phyloP scores from a whole-genome alignment of 164 flowering plant species.

The Santalum album region DNA sequence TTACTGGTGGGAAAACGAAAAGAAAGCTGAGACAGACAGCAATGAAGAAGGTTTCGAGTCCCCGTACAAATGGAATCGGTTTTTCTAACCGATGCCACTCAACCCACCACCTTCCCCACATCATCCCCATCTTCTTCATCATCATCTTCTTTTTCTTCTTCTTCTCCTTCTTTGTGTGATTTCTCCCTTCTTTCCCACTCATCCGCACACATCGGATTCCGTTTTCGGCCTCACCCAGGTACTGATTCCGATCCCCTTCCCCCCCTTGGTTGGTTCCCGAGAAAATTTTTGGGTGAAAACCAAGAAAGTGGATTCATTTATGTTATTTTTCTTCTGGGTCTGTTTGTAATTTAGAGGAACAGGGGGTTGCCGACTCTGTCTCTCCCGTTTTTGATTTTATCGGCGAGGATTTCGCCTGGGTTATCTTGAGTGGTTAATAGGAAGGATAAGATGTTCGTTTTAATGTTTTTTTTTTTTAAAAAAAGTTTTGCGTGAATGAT shows the following conservation, averaged over 20 bases:
- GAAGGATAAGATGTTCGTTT: neutral
- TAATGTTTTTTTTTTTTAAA: neutral
- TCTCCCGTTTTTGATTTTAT: too few species aligned
- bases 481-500: neutral
- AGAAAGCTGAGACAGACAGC: slow-evolving; percentile 15
- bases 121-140: neutral
- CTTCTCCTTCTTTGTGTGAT: neutral
- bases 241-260: neutral
- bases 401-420: neutral
- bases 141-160: neutral
- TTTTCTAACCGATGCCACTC: slow-evolving; percentile 5
- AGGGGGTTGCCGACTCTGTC: neutral
- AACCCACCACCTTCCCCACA: slow-evolving; percentile 1
- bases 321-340: too few species aligned
- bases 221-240: neutral
- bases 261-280: neutral
- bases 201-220: neutral
- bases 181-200: neutral
- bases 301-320: neutral
- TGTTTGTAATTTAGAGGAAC: neutral
- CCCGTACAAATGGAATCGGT: slow-evolving; percentile 15
- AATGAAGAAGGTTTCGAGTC: slow-evolving; percentile 1
- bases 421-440: neutral
- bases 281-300: neutral
- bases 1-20: slow-evolving; percentile 20